Evolutionary conservation across 1,284 basidiomycete genomes (phyloP).

Genomic region (Apiotrichum akiyoshidainum): DNA sequence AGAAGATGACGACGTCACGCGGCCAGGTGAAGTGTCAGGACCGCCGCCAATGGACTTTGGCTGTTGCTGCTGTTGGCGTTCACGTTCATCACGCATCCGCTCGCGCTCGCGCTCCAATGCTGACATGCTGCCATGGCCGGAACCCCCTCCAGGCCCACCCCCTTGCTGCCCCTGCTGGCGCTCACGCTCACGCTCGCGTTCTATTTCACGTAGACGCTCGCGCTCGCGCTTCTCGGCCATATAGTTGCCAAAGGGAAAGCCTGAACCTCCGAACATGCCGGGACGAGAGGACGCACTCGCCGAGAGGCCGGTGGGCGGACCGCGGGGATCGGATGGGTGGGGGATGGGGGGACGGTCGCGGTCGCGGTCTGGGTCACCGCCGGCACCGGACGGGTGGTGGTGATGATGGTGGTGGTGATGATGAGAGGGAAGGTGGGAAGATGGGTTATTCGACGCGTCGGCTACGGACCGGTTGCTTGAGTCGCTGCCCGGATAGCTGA

Average conservation of each 20-base stretch:
- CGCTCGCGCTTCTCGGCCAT: slow-evolving; percentile 19
- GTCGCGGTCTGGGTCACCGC: background rate
- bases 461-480: background rate
- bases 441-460: background rate
- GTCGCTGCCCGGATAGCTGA: slow-evolving; percentile 1
- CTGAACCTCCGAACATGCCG: slow-evolving; percentile 1
- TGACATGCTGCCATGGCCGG: background rate
- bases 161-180: slow-evolving; percentile 1
- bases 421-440: slow-evolving; percentile 1
- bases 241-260: slow-evolving; percentile 10
- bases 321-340: background rate
- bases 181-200: slow-evolving; percentile 20
- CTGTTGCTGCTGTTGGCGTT: background rate
- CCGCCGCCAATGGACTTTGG: slow-evolving; percentile 3
- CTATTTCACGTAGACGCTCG: slow-evolving; percentile 17
- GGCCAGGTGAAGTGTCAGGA: slow-evolving; percentile 13
- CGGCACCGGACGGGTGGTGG: background rate
- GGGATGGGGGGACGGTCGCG: slow-evolving; percentile 5
- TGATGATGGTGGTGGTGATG: slow-evolving; percentile 9
- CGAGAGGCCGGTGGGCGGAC: background rate
- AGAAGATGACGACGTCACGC: background rate
- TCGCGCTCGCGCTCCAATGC: slow-evolving; percentile 3
- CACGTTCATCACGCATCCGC: too few relatives aligned
- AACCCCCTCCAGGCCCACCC: background rate
- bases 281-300: background rate